These are phyloP conservation scores for Magnaporthales sp. DNA, from an alignment of 2,329 filamentous ascomycete species.

Conservation along the genomic window DNA sequence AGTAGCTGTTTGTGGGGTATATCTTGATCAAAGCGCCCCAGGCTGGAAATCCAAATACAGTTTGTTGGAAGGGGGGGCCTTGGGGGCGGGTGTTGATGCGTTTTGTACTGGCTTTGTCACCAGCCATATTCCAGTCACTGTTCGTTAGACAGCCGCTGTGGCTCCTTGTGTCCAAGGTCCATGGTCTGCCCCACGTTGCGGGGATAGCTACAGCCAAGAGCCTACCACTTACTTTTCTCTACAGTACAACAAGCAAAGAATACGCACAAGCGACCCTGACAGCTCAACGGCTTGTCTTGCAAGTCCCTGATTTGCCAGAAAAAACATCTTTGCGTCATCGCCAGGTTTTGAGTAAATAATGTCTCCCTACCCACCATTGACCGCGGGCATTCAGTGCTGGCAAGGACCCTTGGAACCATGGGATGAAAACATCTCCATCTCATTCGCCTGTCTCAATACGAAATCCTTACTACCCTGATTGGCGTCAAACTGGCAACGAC, in stretches of 20 bases:
- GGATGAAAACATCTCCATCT: not conserved
- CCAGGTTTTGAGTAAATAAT: not conserved
- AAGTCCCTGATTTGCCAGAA: not conserved
- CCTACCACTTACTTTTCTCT: not conserved
- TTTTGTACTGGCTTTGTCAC: not conserved
- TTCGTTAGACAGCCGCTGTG: not conserved
- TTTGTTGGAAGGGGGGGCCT: not conserved
- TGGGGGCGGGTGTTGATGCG: too few relatives aligned
- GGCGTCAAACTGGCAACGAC: not conserved
- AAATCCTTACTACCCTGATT: not conserved
- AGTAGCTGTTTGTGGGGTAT: too few relatives aligned
- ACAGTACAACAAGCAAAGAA: not conserved
- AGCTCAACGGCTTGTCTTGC: not conserved
- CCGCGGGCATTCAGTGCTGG: not conserved
- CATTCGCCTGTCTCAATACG: not conserved
- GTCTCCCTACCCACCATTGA: not conserved
- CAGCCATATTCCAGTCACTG: not conserved
- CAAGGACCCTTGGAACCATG: not conserved
- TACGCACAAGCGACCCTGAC: not conserved
- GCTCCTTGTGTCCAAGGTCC: not conserved
- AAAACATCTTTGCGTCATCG: not conserved
- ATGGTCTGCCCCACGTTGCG: not conserved
- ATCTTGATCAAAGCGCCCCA: not conserved
- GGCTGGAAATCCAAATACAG: not conserved
- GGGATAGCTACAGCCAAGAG: not conserved